Conservation (phyloP, 2,329 filamentous ascomycete species). For the Phyllosticta ampelicida region DNA sequence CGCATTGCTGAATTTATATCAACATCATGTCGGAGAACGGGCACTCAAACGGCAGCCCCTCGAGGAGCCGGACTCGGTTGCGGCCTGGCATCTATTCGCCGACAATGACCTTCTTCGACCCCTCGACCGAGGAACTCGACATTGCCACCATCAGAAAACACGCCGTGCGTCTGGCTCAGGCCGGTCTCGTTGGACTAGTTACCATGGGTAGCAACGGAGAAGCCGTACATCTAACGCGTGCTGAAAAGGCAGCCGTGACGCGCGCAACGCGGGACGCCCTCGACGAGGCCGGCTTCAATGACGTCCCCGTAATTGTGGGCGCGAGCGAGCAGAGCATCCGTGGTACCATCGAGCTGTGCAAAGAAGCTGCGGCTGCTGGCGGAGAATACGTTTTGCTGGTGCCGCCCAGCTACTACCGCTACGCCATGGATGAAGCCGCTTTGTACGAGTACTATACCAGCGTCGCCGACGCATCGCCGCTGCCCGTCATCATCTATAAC, state of each 20-base stretch:
- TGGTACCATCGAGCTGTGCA: constrained; percentile 66
- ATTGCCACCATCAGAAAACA: constrained; percentile 70
- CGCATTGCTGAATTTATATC: background rate
- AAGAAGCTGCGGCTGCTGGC: constrained; percentile 55
- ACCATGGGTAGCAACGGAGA: constrained; percentile 88
- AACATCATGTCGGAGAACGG: constrained; percentile 21
- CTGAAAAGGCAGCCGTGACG: constrained; percentile 67
- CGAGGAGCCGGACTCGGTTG: constrained; percentile 44
- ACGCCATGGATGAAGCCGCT: constrained; percentile 61
- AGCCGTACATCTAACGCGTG: constrained; percentile 69
- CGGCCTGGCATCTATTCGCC: constrained; percentile 79
- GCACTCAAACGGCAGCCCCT: constrained; percentile 18
- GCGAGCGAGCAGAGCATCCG: constrained; percentile 72
- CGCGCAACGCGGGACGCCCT: constrained; percentile 70
- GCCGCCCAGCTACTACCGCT: constrained; percentile 73
- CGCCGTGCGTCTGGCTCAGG: constrained; percentile 63
- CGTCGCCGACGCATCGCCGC: constrained; percentile 63
- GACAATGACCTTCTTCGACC: constrained; percentile 83
- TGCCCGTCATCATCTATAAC: constrained; percentile 82
- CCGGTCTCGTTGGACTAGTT: constrained; percentile 70
- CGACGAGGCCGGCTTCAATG: constrained; percentile 64
- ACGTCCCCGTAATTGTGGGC: constrained; percentile 72
- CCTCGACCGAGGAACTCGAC: constrained; percentile 74
- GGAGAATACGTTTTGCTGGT: constrained; percentile 73
- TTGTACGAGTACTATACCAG: constrained; percentile 62